phyloP scores from a whole-genome alignment of 345 rosid species.

The Brassica rapa region DNA sequence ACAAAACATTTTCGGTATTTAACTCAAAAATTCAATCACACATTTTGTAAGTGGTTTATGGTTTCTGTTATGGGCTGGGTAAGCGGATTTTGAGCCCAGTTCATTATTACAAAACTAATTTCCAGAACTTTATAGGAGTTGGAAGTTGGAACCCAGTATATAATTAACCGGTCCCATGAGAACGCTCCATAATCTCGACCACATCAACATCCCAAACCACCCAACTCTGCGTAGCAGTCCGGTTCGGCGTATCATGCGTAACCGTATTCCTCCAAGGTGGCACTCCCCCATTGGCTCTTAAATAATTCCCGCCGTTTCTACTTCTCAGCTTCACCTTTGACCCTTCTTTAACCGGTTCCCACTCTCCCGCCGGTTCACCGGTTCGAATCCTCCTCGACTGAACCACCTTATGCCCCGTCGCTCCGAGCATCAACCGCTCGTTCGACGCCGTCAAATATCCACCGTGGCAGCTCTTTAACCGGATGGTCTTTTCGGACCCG shows the following conservation, averaged over 20 bases:
- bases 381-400: slow-evolving; percentile 55
- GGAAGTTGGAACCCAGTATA: neutral
- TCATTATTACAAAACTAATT: neutral
- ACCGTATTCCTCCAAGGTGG: slow-evolving; percentile 88
- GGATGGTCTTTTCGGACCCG: slow-evolving; percentile 51
- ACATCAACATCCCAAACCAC: slow-evolving; percentile 71
- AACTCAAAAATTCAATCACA: neutral
- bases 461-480: slow-evolving; percentile 68
- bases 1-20: neutral
- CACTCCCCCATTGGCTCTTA: slow-evolving; percentile 73
- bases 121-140: neutral
- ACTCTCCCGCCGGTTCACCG: slow-evolving; percentile 61
- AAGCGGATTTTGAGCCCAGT: neutral
- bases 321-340: slow-evolving; percentile 55
- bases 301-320: slow-evolving; percentile 56
- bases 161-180: slow-evolving; percentile 13
- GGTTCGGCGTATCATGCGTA: slow-evolving; percentile 69
- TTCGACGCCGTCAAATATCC: slow-evolving; percentile 81
- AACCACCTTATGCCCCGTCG: slow-evolving; percentile 71
- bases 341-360: slow-evolving; percentile 78
- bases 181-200: slow-evolving; percentile 47
- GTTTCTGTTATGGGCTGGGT: neutral
- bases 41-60: neutral
- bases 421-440: slow-evolving; percentile 65
- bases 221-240: slow-evolving; percentile 65